Percentiles rank a stretch among this genome's conserved stretches.
phyloP scores from a whole-genome alignment of 2,329 filamentous ascomycete species.

The Monilinia fructicola region DNA sequence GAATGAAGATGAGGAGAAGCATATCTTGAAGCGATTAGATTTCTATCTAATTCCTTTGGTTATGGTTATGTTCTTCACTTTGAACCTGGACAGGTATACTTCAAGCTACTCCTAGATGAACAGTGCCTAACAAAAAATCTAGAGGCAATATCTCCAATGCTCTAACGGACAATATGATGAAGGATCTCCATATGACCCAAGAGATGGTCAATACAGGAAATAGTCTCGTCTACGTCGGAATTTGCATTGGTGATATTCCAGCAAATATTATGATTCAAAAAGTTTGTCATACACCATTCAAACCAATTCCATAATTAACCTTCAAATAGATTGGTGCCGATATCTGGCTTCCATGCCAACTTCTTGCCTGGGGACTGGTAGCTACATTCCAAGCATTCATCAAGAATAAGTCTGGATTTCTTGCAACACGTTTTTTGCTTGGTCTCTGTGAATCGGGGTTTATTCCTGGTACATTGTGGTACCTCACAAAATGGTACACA shows the following conservation, averaged over 20 bases:
- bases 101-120: not conserved
- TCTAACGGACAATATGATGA: conserved; percentile 47
- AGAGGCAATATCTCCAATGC: conserved; percentile 54
- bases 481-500: conserved; percentile 19
- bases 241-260: conserved; percentile 21
- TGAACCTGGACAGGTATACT: conserved; percentile 21
- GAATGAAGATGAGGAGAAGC: conserved; percentile 20
- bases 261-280: conserved; percentile 22
- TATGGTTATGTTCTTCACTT: conserved; percentile 23
- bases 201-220: conserved; percentile 19
- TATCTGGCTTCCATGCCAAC: conserved; percentile 52
- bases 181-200: conserved; percentile 15
- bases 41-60: conserved; percentile 21
- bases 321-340: conserved; percentile 52
- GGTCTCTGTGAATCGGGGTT: conserved; percentile 48
- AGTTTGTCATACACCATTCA: not conserved
- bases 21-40: conserved; percentile 12
- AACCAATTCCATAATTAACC: conserved; percentile 41
- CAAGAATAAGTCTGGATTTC: conserved; percentile 41
- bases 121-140: not conserved
- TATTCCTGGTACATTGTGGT: conserved; percentile 50
- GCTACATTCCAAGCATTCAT: conserved; percentile 50
- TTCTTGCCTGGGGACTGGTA: conserved; percentile 55
- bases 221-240: conserved; percentile 22
- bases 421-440: conserved; percentile 34